A percentile compares a stretch with the other conserved stretches of the same genome.
Evolutionary conservation across 2,329 filamentous ascomycete species (phyloP).

Genomic region (Colletotrichum sp.): DNA sequence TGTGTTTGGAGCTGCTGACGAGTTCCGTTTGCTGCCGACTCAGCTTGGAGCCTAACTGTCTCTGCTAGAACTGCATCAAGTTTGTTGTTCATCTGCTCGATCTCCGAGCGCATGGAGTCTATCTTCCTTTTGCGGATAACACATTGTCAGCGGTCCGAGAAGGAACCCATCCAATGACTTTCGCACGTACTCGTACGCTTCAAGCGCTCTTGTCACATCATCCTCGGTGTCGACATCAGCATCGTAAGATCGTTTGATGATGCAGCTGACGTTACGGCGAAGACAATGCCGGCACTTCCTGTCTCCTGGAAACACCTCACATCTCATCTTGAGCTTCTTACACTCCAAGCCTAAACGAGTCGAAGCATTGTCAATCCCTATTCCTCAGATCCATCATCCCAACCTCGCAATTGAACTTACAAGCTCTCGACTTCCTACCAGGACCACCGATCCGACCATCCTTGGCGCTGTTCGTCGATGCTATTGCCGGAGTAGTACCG

Average conservation of each 20-base stretch:
- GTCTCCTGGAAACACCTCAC: neutral
- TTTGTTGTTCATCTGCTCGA: neutral
- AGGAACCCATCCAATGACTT: fast-evolving
- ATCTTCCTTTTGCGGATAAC: neutral
- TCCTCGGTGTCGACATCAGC: neutral
- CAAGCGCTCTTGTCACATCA: neutral
- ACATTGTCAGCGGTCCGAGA: neutral
- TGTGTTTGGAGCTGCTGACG: fast-evolving
- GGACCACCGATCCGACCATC: neutral
- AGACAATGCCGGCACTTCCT: neutral
- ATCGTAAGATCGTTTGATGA: neutral
- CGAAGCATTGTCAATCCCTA: neutral
- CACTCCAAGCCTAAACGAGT: neutral
- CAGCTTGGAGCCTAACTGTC: neutral
- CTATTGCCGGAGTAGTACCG: neutral
- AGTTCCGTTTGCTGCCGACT: fast-evolving
- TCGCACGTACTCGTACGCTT: neutral
- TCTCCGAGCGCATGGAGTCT: neutral
- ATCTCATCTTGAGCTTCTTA: constrained; percentile 12
- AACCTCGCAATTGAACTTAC: neutral
- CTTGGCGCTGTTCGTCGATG: neutral
- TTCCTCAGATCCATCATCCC: neutral
- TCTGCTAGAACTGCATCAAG: neutral
- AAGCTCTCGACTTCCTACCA: neutral
- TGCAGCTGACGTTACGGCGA: neutral